A percentile compares a stretch with the other conserved stretches of the same genome.
phyloP scores from a whole-genome alignment of 1,284 basidiomycete species.

The Sparassis latifolia region DNA sequence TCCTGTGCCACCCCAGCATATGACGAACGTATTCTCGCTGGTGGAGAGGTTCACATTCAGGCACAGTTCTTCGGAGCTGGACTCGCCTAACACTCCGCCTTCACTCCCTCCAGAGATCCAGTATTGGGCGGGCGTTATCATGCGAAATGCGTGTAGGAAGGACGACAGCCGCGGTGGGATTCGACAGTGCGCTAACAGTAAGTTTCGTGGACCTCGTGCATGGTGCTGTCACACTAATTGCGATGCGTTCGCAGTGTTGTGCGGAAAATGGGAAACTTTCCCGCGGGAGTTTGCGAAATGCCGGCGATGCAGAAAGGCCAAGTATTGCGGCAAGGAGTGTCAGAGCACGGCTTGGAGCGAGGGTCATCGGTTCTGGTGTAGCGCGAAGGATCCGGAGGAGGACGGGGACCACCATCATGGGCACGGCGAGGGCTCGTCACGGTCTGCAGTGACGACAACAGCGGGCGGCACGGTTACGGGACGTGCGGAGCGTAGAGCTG shows the following conservation, averaged over 20 bases:
- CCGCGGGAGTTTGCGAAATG: constrained; percentile 98
- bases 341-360: constrained; percentile 97
- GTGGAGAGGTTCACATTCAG: constrained; percentile 96
- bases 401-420: constrained; percentile 31
- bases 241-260: constrained; percentile 57
- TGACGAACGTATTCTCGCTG: constrained; percentile 90
- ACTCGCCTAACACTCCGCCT: constrained; percentile 64
- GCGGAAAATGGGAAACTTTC: constrained; percentile 91
- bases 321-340: constrained; percentile 98
- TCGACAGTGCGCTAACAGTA: constrained; percentile 94
- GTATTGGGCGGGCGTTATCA: constrained; percentile 99
- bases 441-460: background rate
- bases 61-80: constrained; percentile 74
- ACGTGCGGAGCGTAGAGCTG: constrained; percentile 20
- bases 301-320: constrained; percentile 91
- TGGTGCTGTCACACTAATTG: too few species aligned
- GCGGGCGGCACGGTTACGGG: constrained; percentile 8
- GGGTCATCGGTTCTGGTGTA: constrained; percentile 91
- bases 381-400: constrained; percentile 68
- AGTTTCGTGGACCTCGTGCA: constrained; percentile 24
- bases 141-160: constrained; percentile 98
- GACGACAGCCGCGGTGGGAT: constrained; percentile 92
- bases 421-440: background rate
- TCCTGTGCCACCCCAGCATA: constrained; percentile 31
- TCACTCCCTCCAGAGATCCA: constrained; percentile 87